Conservation (phyloP, 2,329 filamentous ascomycete species). For the Fusarium sp. region DNA sequence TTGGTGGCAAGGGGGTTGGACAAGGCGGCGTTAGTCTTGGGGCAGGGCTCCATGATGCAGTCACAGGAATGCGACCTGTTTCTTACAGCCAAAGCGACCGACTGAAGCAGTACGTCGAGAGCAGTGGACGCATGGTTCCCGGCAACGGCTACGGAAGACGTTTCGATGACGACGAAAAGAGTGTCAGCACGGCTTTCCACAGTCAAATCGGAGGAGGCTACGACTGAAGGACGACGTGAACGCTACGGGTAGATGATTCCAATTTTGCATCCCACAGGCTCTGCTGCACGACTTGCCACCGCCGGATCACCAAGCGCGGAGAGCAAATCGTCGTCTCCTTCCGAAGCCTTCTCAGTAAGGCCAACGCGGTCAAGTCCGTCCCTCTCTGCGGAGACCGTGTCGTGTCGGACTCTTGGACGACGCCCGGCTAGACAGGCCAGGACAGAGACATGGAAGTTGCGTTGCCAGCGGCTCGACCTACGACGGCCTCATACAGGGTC, state of each 20-base stretch:
- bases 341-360: conserved; percentile 45
- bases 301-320: conserved; percentile 41
- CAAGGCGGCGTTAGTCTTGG: conserved; percentile 91
- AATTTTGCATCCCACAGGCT: conserved; percentile 51
- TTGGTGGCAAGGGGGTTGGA: conserved; percentile 80
- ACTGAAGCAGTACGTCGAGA: conserved; percentile 94
- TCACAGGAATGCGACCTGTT: conserved; percentile 74
- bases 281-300: conserved; percentile 45
- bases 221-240: conserved; percentile 60
- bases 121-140: conserved; percentile 77
- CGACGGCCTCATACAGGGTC: conserved; percentile 39
- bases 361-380: conserved; percentile 40
- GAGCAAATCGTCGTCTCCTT: conserved; percentile 42
- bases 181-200: conserved; percentile 95
- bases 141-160: conserved; percentile 79
- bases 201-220: conserved; percentile 85
- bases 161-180: conserved; percentile 94
- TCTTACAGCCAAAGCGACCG: conserved; percentile 79
- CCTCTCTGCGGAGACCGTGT: conserved; percentile 41
- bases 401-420: conserved; percentile 45
- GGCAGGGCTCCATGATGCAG: conserved; percentile 81
- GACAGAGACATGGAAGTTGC: conserved; percentile 42
- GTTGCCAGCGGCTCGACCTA: conserved; percentile 42
- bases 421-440: conserved; percentile 37
- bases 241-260: conserved; percentile 50